Conservation (phyloP, 495 filamentous ascomycete species). For the Xylaria longipes region DNA sequence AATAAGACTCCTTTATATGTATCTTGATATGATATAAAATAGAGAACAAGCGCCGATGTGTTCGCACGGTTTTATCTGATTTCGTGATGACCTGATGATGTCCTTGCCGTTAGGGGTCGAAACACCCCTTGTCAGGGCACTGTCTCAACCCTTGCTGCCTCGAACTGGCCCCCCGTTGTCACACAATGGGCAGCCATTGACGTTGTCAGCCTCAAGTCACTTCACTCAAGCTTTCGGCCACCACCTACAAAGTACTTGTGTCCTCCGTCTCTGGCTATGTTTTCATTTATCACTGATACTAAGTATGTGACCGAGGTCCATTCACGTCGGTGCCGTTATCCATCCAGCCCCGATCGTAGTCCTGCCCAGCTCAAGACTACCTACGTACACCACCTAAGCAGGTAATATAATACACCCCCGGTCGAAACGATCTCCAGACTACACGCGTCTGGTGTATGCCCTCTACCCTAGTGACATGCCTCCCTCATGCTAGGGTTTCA, state of each 20-base stretch:
- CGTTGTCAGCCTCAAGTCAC: conserved; percentile 15
- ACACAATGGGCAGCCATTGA: not conserved
- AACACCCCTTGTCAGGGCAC: conserved; percentile 41
- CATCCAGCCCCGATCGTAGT: not conserved
- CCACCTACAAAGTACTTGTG: not conserved
- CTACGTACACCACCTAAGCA: not conserved
- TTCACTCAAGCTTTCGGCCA: not conserved
- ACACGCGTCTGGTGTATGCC: conserved; percentile 12
- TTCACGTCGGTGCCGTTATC: not conserved
- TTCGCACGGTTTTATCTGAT: conserved; percentile 1
- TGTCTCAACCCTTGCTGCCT: conserved; percentile 39
- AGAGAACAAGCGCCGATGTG: conserved; percentile 9
- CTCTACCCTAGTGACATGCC: conserved; percentile 8
- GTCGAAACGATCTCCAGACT: conserved; percentile 42
- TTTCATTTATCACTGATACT: conserved; percentile 15
- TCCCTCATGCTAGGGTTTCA: conserved; percentile 24
- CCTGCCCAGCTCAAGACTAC: not conserved
- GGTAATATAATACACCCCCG: conserved; percentile 24
- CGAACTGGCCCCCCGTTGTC: not conserved
- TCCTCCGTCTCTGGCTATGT: not conserved
- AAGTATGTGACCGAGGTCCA: conserved; percentile 5
- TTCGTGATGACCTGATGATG: conserved; percentile 1
- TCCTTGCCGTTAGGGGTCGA: conserved; percentile 14
- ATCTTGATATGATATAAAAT: not conserved
- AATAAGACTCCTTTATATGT: not conserved